Evolutionary conservation across 2,329 filamentous ascomycete genomes (phyloP).

Genomic region (Aspergillus unguis): DNA sequence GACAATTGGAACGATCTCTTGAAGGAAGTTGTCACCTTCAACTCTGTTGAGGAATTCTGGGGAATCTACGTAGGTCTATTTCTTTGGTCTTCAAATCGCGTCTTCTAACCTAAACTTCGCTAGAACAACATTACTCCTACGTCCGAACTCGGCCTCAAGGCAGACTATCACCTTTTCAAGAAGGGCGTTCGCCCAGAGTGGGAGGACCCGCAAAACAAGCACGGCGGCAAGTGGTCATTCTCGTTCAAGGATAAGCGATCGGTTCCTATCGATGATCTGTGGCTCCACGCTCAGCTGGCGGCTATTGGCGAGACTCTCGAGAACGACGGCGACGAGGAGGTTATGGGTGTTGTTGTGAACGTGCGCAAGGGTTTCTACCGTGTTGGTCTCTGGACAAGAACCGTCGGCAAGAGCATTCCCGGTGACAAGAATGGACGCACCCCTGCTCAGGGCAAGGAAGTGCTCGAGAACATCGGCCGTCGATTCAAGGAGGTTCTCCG

Average conservation of each 20-base stretch:
- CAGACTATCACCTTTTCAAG: slow-evolving; percentile 99
- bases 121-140: slow-evolving; percentile 98
- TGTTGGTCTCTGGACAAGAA: slow-evolving; percentile 95
- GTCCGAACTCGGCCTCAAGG: slow-evolving; percentile 93
- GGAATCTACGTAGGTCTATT: slow-evolving; percentile 81
- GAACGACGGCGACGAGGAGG: slow-evolving; percentile 85
- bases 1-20: slow-evolving; percentile 98
- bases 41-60: slow-evolving; percentile 99
- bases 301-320: slow-evolving; percentile 98
- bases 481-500: slow-evolving; percentile 91
- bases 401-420: slow-evolving; percentile 78
- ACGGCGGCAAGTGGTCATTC: slow-evolving; percentile 98
- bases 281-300: slow-evolving; percentile 94
- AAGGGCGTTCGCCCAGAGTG: slow-evolving; percentile 94
- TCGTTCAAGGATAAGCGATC: slow-evolving; percentile 94
- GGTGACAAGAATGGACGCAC: slow-evolving; percentile 72
- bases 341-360: slow-evolving; percentile 99
- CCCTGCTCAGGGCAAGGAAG: slow-evolving; percentile 77
- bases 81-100: not conserved
- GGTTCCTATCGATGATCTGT: slow-evolving; percentile 89
- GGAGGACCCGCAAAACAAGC: slow-evolving; percentile 98
- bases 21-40: slow-evolving; percentile 98
- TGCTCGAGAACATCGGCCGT: slow-evolving; percentile 77
- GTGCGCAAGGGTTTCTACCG: slow-evolving; percentile 98
- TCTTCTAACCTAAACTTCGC: not conserved